Base-by-base conservation (phyloP, 2,329 filamentous ascomycete species). In the Neoscytalidium dimidiatum region DNA sequence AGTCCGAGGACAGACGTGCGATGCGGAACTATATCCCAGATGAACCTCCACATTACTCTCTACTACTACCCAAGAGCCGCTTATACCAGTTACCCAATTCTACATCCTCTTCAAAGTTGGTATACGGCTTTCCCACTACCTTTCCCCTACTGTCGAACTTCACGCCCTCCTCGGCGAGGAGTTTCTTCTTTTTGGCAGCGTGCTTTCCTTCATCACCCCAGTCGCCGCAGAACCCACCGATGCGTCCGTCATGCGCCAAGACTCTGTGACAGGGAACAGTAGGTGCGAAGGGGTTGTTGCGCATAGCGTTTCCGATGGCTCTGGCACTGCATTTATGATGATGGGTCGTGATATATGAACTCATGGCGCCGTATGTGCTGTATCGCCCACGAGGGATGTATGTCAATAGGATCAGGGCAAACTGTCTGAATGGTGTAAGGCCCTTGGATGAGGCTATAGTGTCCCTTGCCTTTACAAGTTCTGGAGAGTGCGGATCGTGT, bases 351-450 rank as follows among this genome's bases (percentile, higher is more conserved):
- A 76, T 74, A 66, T 73, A 68, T 57, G 74, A 69, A 4, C 75
- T 70, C 68, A 79, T 71, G 13, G 75, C 71, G 48, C 72, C 71
- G 66, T 79, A 79, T 4, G 77, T 77, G 31, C 70, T 75, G 62
- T 75, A 77, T 9, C 72, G 68, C 5, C 77, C 75, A 4, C 66
- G 62, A 1, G 77, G 76, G 23, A 79, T 71, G 57, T 73, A 69
- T 62, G 71, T 75, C 26, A 79, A 71, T 44, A 77, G 69, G 4
- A 68, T 69, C 41, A 78, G 71, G 21, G 71, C 73, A 52, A 70
- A 69, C 61, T 75, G 77, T 28, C 82, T 82, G 74, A 83, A 84
- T 17, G 80, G 77, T 3, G 83, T 84, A 21, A 86, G 77, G n/a
- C 76, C 73, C 44, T 76, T 77, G 58, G 83, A 81, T 28, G 73